Evolutionary conservation across 2,329 filamentous ascomycete species (phyloP).

Genomic region (Hypomyces perniciosus): DNA sequence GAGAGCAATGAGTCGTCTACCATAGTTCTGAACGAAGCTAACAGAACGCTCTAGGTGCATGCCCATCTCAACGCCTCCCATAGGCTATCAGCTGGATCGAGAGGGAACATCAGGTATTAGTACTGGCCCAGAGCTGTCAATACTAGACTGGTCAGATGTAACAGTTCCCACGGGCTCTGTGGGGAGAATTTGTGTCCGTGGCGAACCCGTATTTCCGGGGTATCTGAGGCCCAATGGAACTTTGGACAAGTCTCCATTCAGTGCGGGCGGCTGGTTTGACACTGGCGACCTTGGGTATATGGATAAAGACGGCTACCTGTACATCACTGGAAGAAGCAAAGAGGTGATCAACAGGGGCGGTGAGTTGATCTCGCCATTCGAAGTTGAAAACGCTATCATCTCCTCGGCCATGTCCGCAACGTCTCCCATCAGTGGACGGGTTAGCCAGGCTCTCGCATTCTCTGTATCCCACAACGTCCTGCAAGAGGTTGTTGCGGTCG

Average conservation of each 20-base stretch:
- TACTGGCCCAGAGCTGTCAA: slow-evolving; percentile 45
- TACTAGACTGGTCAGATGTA: slow-evolving; percentile 38
- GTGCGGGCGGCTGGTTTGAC: slow-evolving; percentile 45
- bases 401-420: slow-evolving; percentile 35
- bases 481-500: slow-evolving; percentile 50
- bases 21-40: not conserved
- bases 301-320: slow-evolving; percentile 45
- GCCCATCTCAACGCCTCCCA: slow-evolving; percentile 50
- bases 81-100: slow-evolving; percentile 46
- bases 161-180: slow-evolving; percentile 28
- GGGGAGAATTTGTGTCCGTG: slow-evolving; percentile 45
- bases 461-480: slow-evolving; percentile 46
- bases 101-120: slow-evolving; percentile 48
- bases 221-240: slow-evolving; percentile 40
- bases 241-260: slow-evolving; percentile 41
- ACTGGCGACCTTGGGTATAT: slow-evolving; percentile 50
- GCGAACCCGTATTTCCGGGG: slow-evolving; percentile 45
- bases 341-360: slow-evolving; percentile 53
- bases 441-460: slow-evolving; percentile 47
- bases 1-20: slow-evolving; percentile 14
- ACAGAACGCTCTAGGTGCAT: slow-evolving; percentile 35
- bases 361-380: slow-evolving; percentile 54
- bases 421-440: slow-evolving; percentile 39
- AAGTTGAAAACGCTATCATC: slow-evolving; percentile 52
- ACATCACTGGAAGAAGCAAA: slow-evolving; percentile 50